Conservation (phyloP, 2,329 filamentous ascomycete species). For the Ophiocordyceps polyrhachis-furcata region DNA sequence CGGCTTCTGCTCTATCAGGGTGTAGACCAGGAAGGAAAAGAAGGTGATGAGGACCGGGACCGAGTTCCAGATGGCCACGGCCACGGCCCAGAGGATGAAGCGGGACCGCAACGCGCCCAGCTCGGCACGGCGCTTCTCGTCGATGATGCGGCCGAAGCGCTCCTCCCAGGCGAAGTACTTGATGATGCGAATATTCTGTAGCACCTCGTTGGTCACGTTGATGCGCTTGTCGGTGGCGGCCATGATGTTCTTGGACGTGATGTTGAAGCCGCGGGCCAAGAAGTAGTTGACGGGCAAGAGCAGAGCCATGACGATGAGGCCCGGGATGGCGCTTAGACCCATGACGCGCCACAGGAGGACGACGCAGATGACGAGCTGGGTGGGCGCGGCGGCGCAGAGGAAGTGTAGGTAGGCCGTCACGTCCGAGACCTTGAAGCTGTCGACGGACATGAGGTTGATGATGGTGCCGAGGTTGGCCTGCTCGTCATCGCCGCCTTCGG, state of each 20-base stretch:
- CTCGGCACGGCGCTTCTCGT: conserved; percentile 71
- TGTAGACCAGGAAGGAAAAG: conserved; percentile 88
- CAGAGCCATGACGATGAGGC: conserved; percentile 74
- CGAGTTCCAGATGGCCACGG: conserved; percentile 91
- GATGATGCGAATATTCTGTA: conserved; percentile 97
- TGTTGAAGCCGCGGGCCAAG: conserved; percentile 70
- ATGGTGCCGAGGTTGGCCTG: conserved; percentile 94
- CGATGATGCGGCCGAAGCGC: conserved; percentile 68
- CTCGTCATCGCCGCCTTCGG: conserved; percentile 28
- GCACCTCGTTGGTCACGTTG: conserved; percentile 86
- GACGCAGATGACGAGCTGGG: conserved; percentile 69
- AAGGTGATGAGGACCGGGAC: conserved; percentile 92
- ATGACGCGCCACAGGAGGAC: conserved; percentile 74
- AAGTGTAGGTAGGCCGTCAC: conserved; percentile 92
- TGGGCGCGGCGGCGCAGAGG: conserved; percentile 77
- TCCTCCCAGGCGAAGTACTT: conserved; percentile 99
- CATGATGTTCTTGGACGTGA: conserved; percentile 79
- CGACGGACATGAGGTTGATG: conserved; percentile 98
- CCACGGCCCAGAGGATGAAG: conserved; percentile 80
- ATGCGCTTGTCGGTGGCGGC: conserved; percentile 89
- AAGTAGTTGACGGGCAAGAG: conserved; percentile 80
- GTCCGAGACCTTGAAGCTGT: conserved; percentile 96
- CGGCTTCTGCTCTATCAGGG: conserved; percentile 71
- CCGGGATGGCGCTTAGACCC: conserved; percentile 83
- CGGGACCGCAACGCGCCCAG: conserved; percentile 60